Evolutionary conservation across 331 rosid species (phyloP).

Genomic region (Stylosanthes scabra): DNA sequence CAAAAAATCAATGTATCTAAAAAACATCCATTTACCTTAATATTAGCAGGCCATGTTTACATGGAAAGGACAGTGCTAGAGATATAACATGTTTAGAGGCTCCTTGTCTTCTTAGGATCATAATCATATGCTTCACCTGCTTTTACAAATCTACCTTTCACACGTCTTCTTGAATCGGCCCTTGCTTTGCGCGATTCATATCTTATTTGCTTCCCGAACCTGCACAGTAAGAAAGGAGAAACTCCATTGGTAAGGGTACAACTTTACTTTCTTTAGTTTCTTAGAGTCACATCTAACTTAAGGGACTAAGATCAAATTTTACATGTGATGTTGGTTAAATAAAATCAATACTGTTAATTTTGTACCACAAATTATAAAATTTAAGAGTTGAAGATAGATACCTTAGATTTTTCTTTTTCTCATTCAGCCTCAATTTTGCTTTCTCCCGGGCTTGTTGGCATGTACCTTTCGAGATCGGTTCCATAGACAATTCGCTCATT

Average conservation of each 20-base stretch:
- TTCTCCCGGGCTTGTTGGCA: constrained; percentile 76
- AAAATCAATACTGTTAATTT: not conserved
- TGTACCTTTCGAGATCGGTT: constrained; percentile 59
- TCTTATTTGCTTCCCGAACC: constrained; percentile 95
- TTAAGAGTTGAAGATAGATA: constrained; percentile 40
- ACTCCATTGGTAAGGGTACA: constrained; percentile 13
- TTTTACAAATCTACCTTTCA: constrained; percentile 90
- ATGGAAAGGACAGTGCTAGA: constrained; percentile 31
- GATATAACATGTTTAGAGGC: constrained; percentile 36
- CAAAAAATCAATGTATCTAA: constrained; percentile 18
- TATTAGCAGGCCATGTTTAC: constrained; percentile 35
- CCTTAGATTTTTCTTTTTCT: constrained; percentile 88
- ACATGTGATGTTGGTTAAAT: too few species aligned
- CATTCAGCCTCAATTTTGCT: constrained; percentile 82
- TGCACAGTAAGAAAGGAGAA: constrained; percentile 43
- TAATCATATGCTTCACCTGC: constrained; percentile 81
- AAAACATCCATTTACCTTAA: constrained; percentile 28
- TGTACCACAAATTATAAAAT: not conserved
- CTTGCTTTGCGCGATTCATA: constrained; percentile 93
- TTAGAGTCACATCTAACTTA: too few species aligned
- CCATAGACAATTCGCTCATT: constrained; percentile 66
- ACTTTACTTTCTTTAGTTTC: not conserved
- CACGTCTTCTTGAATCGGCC: constrained; percentile 93
- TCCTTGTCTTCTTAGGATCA: constrained; percentile 60
- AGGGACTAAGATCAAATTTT: too few species aligned